These are phyloP conservation scores for Aspergillus indologenus DNA, from an alignment of 495 filamentous ascomycete species.

Conservation along the genomic window DNA sequence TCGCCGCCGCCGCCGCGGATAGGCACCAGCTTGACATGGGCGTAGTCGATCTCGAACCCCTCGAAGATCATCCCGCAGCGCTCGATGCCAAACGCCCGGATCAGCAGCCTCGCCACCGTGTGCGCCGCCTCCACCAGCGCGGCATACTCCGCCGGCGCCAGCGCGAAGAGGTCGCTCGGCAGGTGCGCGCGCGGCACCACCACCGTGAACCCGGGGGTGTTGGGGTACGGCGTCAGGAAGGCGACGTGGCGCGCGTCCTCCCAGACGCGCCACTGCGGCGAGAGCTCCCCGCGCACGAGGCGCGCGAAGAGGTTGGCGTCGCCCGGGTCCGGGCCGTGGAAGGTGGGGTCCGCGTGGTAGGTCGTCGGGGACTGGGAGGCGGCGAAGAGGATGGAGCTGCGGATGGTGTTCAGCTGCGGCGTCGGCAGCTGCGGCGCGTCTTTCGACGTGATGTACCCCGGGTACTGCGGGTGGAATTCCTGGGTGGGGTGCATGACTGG, in stretches of 20 bases:
- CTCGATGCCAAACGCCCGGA: conserved; percentile 2
- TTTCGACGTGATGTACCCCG: conserved; percentile 7
- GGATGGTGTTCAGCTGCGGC: not conserved
- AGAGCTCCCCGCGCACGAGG: not conserved
- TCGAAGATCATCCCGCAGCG: conserved; percentile 13
- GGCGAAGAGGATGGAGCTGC: conserved; percentile 1
- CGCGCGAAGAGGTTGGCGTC: conserved; percentile 8
- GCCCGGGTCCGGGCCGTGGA: not conserved
- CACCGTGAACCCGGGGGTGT: conserved; percentile 5
- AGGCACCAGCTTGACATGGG: conserved; percentile 14
- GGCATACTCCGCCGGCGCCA: not conserved
- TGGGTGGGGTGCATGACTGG: not conserved
- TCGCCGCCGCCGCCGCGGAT: conserved; percentile 1
- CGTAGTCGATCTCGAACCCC: conserved; percentile 14
- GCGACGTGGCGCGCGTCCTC: conserved; percentile 6
- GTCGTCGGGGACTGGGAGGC: not conserved
- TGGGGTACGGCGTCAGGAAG: conserved; percentile 11
- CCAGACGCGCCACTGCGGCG: conserved; percentile 10
- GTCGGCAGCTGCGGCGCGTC: conserved; percentile 2
- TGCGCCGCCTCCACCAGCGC: conserved; percentile 6
- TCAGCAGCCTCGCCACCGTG: conserved; percentile 1
- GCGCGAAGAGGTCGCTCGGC: conserved; percentile 8
- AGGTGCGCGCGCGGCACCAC: conserved; percentile 7
- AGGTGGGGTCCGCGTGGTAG: not conserved
- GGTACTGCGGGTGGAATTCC: conserved; percentile 1